A percentile compares a stretch with the other conserved stretches of the same genome.
Evolutionary conservation across 2,329 filamentous ascomycete genomes (phyloP).

Genomic region (Colletotrichum spaethianum): DNA sequence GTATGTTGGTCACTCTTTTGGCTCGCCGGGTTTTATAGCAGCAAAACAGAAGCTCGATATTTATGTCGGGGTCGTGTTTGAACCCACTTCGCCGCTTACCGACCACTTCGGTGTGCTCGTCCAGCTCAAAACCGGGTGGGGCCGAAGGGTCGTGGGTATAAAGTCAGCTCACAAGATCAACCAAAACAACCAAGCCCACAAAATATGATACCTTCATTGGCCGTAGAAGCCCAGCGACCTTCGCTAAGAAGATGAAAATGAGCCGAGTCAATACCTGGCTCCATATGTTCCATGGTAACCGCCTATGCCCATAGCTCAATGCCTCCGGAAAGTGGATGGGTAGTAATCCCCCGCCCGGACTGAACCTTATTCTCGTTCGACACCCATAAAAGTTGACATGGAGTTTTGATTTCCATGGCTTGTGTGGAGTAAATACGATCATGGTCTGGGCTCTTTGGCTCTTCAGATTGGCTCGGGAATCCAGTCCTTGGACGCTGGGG

Average conservation of each 20-base stretch:
- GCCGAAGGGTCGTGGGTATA: not conserved
- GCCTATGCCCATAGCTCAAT: not conserved
- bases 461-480: not conserved
- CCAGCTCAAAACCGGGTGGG: not conserved
- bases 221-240: no score
- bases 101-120: not conserved
- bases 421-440: no score
- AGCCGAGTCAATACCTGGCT: no score
- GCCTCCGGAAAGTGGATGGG: not conserved
- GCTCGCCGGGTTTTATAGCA: not conserved
- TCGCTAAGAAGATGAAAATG: no score
- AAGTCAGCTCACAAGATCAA: not conserved
- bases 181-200: no score
- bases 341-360: no score
- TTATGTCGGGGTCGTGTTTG: not conserved
- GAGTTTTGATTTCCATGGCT: no score
- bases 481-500: not conserved
- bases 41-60: not conserved
- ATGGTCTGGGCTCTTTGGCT: not conserved
- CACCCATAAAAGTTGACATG: not conserved
- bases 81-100: not conserved
- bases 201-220: no score
- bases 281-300: not conserved
- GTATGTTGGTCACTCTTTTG: not conserved
- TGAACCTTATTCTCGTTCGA: no score